A percentile compares a stretch with the other conserved stretches of the same genome.
phyloP scores from a whole-genome alignment of 139 green algal genomes.

The Bryopsis sp. region DNA sequence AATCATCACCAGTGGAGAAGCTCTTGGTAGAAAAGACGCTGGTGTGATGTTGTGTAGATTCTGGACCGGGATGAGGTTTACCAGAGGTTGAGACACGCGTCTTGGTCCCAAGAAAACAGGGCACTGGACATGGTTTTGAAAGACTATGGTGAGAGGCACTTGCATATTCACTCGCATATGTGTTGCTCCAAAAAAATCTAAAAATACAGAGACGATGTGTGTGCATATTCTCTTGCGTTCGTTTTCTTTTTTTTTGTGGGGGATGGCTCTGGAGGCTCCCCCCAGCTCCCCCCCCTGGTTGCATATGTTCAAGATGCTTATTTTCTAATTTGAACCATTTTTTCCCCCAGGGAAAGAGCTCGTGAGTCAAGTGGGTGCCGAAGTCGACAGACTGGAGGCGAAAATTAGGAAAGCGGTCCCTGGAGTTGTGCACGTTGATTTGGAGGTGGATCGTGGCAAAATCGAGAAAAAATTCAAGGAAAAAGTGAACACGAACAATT shows the following conservation, averaged over 20 bases:
- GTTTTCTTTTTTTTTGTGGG: too few species aligned
- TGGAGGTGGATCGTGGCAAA: slow-evolving; percentile 18
- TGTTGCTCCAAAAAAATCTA: not conserved
- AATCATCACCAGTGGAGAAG: too few species aligned
- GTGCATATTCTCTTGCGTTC: too few species aligned
- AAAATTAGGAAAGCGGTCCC: slow-evolving; percentile 17
- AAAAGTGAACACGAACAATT: too few species aligned
- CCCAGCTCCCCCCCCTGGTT: too few species aligned
- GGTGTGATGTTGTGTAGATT: too few species aligned
- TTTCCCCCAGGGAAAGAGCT: slow-evolving; percentile 9
- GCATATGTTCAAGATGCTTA: too few species aligned
- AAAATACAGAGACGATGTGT: too few species aligned
- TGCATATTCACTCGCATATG: too few species aligned
- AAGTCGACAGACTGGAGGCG: slow-evolving; percentile 14
- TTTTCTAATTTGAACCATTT: too few species aligned
- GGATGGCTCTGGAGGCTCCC: too few species aligned
- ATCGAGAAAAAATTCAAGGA: slow-evolving; percentile 12
- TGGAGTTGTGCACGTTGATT: slow-evolving; percentile 20
- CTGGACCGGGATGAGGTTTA: slow-evolving; percentile 6
- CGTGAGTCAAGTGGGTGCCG: slow-evolving; percentile 7
- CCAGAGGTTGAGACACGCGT: slow-evolving; percentile 5
- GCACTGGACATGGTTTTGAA: slow-evolving; percentile 14
- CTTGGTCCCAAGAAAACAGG: slow-evolving; percentile 9
- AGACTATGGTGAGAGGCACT: slow-evolving; percentile 13
- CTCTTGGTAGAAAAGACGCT: too few species aligned